Evolutionary conservation across 495 filamentous ascomycete species (phyloP).

Genomic region (Podospora didyma): DNA sequence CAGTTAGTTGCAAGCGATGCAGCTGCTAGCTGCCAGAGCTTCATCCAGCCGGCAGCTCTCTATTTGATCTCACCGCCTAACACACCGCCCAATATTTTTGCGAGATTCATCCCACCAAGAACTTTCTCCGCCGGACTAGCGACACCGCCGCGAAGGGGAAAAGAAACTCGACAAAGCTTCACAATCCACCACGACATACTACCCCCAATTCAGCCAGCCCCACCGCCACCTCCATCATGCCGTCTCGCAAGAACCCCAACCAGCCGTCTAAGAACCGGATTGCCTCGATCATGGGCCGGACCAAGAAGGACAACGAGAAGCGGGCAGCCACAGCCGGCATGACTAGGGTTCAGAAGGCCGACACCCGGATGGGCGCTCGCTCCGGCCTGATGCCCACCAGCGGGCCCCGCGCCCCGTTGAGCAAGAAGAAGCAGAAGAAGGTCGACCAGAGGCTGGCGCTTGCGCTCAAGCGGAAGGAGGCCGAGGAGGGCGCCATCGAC

Average conservation of each 20-base stretch:
- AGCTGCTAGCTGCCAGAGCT: neutral
- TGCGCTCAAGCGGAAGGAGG: slow-evolving; percentile 39
- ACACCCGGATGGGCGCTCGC: slow-evolving; percentile 33
- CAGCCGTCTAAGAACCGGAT: slow-evolving; percentile 39
- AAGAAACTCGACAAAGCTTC: neutral
- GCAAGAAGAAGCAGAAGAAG: slow-evolving; percentile 43
- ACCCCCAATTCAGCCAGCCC: neutral
- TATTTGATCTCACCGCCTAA: too few relatives aligned
- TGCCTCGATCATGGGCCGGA: slow-evolving; percentile 28
- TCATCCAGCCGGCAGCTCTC: too few relatives aligned
- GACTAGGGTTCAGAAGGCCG: slow-evolving; percentile 26
- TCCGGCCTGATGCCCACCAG: slow-evolving; percentile 39
- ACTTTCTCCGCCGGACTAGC: too few relatives aligned
- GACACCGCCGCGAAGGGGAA: too few relatives aligned
- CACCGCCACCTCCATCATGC: slow-evolving; percentile 24
- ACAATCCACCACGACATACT: neutral
- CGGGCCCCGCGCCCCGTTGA: slow-evolving; percentile 35
- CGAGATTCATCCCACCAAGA: too few relatives aligned
- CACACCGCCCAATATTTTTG: too few relatives aligned
- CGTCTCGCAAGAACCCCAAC: slow-evolving; percentile 46
- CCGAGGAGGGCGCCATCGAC: slow-evolving; percentile 34
- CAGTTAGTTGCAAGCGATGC: too few relatives aligned
- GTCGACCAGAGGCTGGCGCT: slow-evolving; percentile 36
- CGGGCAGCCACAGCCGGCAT: slow-evolving; percentile 19
- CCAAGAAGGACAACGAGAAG: slow-evolving; percentile 22